Evolutionary conservation across 1,139 yeast species (phyloP), one percentile per base, ranked within the genome.

Genomic region (Tardiomyces digboiensis): DNA sequence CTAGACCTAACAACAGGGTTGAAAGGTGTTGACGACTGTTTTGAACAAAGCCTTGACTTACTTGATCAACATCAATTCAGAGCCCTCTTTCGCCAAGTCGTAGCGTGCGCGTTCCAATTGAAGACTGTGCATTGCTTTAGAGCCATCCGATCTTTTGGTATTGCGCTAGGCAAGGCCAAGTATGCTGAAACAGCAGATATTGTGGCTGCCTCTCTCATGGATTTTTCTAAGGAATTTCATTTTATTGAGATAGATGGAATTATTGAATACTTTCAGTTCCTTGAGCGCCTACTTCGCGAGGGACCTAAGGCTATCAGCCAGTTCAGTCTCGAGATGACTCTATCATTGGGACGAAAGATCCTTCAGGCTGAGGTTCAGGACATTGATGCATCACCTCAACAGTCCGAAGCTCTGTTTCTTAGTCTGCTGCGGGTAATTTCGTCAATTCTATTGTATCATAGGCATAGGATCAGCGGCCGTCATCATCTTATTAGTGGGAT

Each of bases 381-480:
- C 26, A 8, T 16, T 26, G 33, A 8, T 8, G 10, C 10, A 8
- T 8, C 10, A 16, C 16, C 5, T 8, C 16, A 8, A 4, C 8
- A 26, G 10, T 5, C 14, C 3, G 33, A 26, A 8, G 3, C 3
- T 16, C 33, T 26, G 5, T 26, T 26, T 8, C 3, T 16, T 16
- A 26, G 33, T 26, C 33, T 26, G 14, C 4, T n/a, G 5, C 36
- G 51, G 49, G 48, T 52, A 20, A 23, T 48, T 22, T 46, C 62
- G 1, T 53, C 60, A 26, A 64, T 83, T 2, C 61, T 88, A 12
- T 65, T 85, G 21, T 74, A 75, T 57, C 93, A 87, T 53, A 73
- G 96, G 44, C 76, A 68, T 57, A 76, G 89, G 54, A 65, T 87
- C 26, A 68, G 80, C 0, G 78, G 82, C 26, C 77, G 97, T 58